Evolutionary conservation across 1,284 basidiomycete species (phyloP).

Genomic region (Fomitopsis palustris): DNA sequence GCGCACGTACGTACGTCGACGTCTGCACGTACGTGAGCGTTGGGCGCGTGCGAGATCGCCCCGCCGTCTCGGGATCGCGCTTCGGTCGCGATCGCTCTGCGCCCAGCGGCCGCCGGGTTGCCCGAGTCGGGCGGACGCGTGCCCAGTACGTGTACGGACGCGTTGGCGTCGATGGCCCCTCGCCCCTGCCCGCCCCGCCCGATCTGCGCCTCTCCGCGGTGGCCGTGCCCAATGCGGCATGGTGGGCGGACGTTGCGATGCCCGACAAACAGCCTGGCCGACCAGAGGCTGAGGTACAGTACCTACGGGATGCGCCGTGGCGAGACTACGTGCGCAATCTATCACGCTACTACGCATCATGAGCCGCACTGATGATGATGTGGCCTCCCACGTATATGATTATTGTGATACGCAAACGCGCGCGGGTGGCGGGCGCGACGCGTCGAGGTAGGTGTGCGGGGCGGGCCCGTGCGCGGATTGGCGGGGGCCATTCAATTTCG

Average conservation of each 20-base stretch:
- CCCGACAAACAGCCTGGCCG: too few species aligned
- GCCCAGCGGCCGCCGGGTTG: not conserved
- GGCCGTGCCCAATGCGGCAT: not conserved
- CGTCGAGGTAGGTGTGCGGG: not conserved
- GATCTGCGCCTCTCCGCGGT: not conserved
- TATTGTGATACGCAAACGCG: not conserved
- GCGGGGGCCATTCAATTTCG: conserved; percentile 1
- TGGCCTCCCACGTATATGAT: too few species aligned
- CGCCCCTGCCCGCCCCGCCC: not conserved
- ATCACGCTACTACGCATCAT: not conserved
- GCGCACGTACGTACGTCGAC: not conserved
- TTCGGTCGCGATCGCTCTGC: not conserved
- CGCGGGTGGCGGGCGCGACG: not conserved
- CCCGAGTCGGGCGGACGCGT: not conserved
- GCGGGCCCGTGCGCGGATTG: not conserved
- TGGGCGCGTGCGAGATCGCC: not conserved
- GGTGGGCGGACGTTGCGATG: not conserved
- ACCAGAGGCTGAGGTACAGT: too few species aligned
- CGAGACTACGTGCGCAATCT: not conserved
- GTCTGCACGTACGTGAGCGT: not conserved
- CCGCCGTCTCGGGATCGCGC: not conserved
- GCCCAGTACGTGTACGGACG: not conserved
- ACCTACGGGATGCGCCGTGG: too few species aligned
- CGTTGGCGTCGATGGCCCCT: not conserved
- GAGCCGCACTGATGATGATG: not conserved